These are phyloP conservation scores for Cryphonectria carpinicola DNA, from an alignment of 2,329 filamentous ascomycete species.

Conservation along the genomic window DNA sequence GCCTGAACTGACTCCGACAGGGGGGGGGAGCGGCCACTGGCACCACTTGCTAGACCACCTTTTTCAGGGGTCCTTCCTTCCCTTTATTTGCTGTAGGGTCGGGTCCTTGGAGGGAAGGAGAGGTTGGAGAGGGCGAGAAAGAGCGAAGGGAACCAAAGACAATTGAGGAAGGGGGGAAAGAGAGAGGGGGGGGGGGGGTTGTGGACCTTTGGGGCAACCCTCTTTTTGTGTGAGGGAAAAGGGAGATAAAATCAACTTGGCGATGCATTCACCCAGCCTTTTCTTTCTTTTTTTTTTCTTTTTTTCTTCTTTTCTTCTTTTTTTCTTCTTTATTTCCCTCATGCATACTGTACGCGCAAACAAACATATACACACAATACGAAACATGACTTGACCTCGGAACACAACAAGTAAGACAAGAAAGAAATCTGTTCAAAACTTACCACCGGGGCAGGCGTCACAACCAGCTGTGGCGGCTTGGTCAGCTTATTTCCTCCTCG, in stretches of 20 bases:
- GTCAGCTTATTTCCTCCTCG: conserved; percentile 18
- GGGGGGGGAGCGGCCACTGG: conserved; percentile 1
- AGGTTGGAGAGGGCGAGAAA: neutral
- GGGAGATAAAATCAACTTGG: neutral
- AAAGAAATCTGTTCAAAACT: conserved; percentile 15
- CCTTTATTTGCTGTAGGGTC: neutral
- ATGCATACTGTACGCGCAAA: neutral
- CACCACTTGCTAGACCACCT: neutral
- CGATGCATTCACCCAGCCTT: neutral
- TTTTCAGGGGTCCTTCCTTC: neutral
- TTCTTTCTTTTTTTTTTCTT: too few relatives aligned
- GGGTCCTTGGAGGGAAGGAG: neutral
- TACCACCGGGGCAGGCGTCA: conserved; percentile 25
- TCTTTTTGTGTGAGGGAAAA: too few relatives aligned
- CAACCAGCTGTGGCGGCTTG: conserved; percentile 17
- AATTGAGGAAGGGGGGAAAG: neutral
- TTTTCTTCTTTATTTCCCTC: neutral
- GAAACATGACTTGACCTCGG: neutral
- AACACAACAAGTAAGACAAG: neutral
- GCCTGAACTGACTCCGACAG: conserved; percentile 16
- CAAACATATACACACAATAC: too few relatives aligned
- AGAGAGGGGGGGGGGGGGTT: too few relatives aligned
- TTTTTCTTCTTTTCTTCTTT: too few relatives aligned
- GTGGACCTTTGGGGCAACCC: neutral
- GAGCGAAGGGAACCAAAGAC: neutral